Conservation (phyloP, 352 stramenopile genomes). For the Discostella stelligera region DNA sequence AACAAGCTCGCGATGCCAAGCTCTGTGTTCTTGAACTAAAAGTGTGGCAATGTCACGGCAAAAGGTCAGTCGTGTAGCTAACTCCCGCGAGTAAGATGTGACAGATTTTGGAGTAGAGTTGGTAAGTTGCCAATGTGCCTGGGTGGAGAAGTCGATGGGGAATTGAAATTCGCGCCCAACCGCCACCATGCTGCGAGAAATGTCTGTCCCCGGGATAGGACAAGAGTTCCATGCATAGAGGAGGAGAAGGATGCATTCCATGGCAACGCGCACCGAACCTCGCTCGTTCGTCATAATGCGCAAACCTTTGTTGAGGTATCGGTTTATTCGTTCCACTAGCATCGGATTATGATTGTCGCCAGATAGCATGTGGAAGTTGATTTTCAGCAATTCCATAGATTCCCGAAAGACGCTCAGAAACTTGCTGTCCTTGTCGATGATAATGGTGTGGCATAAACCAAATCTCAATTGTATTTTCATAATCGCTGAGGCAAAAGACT, state of each 20-base stretch:
- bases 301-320: no score
- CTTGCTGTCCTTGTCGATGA: conserved; percentile 6
- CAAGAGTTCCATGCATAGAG: conserved; percentile 20
- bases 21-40: neutral
- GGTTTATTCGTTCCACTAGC: no score
- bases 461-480: conserved; percentile 1
- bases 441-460: conserved; percentile 10
- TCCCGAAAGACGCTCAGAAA: neutral
- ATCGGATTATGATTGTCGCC: no score
- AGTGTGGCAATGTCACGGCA: neutral
- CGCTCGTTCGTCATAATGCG: neutral
- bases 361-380: no score
- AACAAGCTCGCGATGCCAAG: neutral
- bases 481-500: neutral
- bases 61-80: neutral
- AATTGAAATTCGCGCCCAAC: neutral
- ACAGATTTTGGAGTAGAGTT: neutral
- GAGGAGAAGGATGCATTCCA: conserved; percentile 1
- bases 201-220: conserved; percentile 3
- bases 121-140: neutral
- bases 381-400: conserved; percentile 3
- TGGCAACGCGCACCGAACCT: neutral
- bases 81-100: neutral
- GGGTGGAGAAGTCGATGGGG: neutral
- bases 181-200: conserved; percentile 1